Conservation (phyloP, 345 rosid species). For the Hevea brasiliensis region DNA sequence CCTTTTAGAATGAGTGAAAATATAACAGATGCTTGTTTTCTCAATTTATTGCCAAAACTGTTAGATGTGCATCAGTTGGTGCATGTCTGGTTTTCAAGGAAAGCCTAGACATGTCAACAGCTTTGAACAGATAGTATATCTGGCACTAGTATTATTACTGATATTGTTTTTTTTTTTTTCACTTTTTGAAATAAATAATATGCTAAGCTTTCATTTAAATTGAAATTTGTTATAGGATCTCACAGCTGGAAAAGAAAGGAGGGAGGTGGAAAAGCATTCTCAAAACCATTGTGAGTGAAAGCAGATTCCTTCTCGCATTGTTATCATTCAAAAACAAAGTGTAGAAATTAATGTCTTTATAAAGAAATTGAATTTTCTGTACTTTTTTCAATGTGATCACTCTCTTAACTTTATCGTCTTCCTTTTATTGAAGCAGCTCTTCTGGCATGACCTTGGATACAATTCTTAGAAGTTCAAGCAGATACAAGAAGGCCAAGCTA, state of each 20-base stretch:
- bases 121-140: not conserved
- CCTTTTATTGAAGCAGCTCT: conserved; percentile 27
- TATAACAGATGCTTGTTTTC: not conserved
- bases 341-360: not conserved
- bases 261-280: conserved; percentile 14
- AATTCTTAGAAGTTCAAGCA: conserved; percentile 53
- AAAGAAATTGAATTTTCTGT: not conserved
- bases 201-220: conserved; percentile 7
- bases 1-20: not conserved
- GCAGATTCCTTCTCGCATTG: not conserved
- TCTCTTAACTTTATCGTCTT: not conserved
- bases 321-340: not conserved
- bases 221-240: conserved; percentile 33
- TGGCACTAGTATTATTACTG: not conserved
- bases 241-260: conserved; percentile 22
- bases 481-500: conserved; percentile 54
- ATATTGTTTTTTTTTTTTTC: not conserved
- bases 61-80: not conserved
- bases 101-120: not conserved
- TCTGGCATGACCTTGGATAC: conserved; percentile 35
- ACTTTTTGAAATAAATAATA: not conserved
- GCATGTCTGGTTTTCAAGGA: not conserved
- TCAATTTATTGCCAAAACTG: not conserved
- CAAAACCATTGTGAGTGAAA: conserved; percentile 35
- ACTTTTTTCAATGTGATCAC: not conserved